Evolutionary conservation across 148 eudicot genomes (phyloP).

Genomic region (Camellia granthamiana): DNA sequence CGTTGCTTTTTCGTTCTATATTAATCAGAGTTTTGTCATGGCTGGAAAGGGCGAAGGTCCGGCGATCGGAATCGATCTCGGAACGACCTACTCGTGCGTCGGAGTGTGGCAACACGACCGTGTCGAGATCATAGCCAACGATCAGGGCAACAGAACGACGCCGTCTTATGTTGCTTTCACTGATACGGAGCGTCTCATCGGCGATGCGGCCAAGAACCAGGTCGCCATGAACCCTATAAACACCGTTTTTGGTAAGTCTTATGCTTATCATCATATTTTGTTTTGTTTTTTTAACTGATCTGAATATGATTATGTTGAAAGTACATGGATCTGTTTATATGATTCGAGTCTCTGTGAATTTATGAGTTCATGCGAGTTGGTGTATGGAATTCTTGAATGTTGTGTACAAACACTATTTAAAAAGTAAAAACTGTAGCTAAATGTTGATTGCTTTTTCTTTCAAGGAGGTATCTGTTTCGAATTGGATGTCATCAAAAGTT

Average conservation of each 20-base stretch:
- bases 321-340: neutral
- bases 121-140: conserved; percentile 17
- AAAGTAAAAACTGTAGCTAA: no score
- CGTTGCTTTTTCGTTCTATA: neutral
- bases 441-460: no score
- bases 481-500: no score
- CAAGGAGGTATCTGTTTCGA: no score
- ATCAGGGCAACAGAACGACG: conserved; percentile 17
- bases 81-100: conserved; percentile 16
- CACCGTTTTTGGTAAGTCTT: conserved; percentile 12
- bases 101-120: conserved; percentile 18
- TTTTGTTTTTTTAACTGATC: neutral
- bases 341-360: neutral
- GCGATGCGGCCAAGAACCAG: conserved; percentile 19
- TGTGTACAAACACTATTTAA: neutral
- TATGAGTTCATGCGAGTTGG: neutral
- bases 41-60: conserved; percentile 20
- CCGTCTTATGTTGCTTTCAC: conserved; percentile 17
- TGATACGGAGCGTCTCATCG: conserved; percentile 15
- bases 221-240: conserved; percentile 18
- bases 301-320: neutral
- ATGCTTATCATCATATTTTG: neutral
- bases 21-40: neutral
- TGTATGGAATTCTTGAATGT: neutral
- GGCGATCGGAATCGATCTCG: conserved; percentile 19